Percentiles rank a stretch among this genome's conserved stretches.
Evolutionary conservation across 108 stramenopile genomes (phyloP).

Genomic region (Cyclostephanos tholiformis): DNA sequence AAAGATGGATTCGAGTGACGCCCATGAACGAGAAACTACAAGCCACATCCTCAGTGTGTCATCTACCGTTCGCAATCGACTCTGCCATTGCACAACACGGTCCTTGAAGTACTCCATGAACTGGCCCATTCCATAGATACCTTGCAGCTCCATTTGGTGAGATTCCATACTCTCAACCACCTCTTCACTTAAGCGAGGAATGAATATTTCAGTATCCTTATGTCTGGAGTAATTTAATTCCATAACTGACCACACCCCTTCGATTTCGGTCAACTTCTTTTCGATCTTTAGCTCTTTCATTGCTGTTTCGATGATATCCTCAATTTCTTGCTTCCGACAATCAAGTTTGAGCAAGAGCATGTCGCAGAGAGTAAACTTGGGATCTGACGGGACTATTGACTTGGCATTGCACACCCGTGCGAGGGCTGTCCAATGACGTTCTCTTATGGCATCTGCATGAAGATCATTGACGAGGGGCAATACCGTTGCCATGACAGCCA

Average conservation of each 20-base stretch:
- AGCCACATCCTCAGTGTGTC: slow-evolving; percentile 83
- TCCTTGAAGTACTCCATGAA: slow-evolving; percentile 91
- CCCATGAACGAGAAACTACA: slow-evolving; percentile 78
- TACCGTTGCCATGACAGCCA: slow-evolving; percentile 81
- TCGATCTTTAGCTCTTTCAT: slow-evolving; percentile 91
- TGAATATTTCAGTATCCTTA: slow-evolving; percentile 80
- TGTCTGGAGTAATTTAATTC: slow-evolving; percentile 75
- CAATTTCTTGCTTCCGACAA: slow-evolving; percentile 73
- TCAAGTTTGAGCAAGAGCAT: slow-evolving; percentile 83
- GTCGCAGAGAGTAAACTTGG: slow-evolving; percentile 61
- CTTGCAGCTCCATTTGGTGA: slow-evolving; percentile 91
- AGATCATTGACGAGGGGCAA: slow-evolving; percentile 85
- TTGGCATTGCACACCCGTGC: slow-evolving; percentile 83
- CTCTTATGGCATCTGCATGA: slow-evolving; percentile 75
- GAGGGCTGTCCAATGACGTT: slow-evolving; percentile 82
- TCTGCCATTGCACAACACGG: slow-evolving; percentile 85
- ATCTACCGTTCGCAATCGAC: slow-evolving; percentile 70
- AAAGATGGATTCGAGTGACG: slow-evolving; percentile 88
- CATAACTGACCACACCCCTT: slow-evolving; percentile 72
- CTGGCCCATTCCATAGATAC: slow-evolving; percentile 90
- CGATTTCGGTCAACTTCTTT: slow-evolving; percentile 82
- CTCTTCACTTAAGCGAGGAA: slow-evolving; percentile 86
- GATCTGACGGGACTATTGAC: slow-evolving; percentile 65
- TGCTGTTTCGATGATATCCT: slow-evolving; percentile 88
- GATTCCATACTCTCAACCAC: slow-evolving; percentile 83